These are phyloP conservation scores for Diplogelasinospora grovesii DNA, from an alignment of 495 filamentous ascomycete species.

Conservation along the genomic window DNA sequence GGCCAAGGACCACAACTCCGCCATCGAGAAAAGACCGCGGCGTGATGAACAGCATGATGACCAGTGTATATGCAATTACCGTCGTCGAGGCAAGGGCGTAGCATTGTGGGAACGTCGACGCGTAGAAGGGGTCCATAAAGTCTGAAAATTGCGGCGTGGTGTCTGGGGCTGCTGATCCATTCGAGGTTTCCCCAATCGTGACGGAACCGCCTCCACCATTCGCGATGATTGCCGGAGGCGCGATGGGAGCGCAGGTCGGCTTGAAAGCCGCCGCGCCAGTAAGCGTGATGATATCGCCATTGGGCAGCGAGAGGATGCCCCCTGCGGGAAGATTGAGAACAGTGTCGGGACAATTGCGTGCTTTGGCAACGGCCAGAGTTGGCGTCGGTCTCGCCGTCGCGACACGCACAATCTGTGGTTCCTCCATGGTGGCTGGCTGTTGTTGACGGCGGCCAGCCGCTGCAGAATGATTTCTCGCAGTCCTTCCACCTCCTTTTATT, in stretches of 20 bases:
- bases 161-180: slow-evolving; percentile 8
- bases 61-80: slow-evolving; percentile 84
- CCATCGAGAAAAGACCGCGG: slow-evolving; percentile 82
- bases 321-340: slow-evolving; percentile 51
- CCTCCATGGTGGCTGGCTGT: slow-evolving; percentile 19
- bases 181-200: slow-evolving; percentile 26
- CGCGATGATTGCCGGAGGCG: slow-evolving; percentile 37
- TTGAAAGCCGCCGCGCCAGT: slow-evolving; percentile 55
- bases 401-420: slow-evolving; percentile 13
- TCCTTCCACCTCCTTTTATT: slow-evolving; percentile 23
- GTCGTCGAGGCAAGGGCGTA: slow-evolving; percentile 90
- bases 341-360: slow-evolving; percentile 24
- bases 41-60: slow-evolving; percentile 90
- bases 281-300: slow-evolving; percentile 53
- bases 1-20: slow-evolving; percentile 71
- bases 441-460: slow-evolving; percentile 16
- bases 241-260: slow-evolving; percentile 50
- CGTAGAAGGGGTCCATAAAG: slow-evolving; percentile 80
- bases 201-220: slow-evolving; percentile 40
- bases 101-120: slow-evolving; percentile 80
- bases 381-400: slow-evolving; percentile 8
- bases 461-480: slow-evolving; percentile 12
- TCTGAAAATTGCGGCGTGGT: slow-evolving; percentile 40
- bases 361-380: slow-evolving; percentile 8
- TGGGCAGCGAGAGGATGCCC: slow-evolving; percentile 54